Evolutionary conservation across 768 basidiomycete genomes (phyloP), one percentile per base, ranked within the genome.

Genomic region (Mycena kentingensis): DNA sequence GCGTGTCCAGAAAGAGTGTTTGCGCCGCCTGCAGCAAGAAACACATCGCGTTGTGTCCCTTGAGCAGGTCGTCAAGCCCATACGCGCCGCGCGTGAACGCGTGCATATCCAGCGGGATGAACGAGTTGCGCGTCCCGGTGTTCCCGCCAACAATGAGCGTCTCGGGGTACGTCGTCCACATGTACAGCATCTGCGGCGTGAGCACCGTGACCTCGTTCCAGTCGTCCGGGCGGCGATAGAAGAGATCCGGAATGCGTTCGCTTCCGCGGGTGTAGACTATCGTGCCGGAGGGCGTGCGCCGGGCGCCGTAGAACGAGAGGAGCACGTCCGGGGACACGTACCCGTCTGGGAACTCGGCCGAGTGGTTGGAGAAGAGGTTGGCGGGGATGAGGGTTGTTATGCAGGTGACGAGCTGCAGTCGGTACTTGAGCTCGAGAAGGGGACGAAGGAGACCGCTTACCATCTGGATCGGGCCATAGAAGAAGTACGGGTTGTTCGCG

Each of bases 211-310:
- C 16, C n/a, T 42, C 29, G 31, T 52, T 35, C 18, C 32, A 26
- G 43, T 10, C 19, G 39, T 25, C 16, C 11, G 32, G 25, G 3
- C 55, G 49, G 18, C 49, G 34, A 32, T 49, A 57, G 34, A 41
- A 57, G n/a, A 44, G 44, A 11, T 31, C 19, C 3, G 51, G 56
- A n/a, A 57, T 49, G 16, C 43, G 51, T 35, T 57, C 56, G 3
- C 25, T 32, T 2, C 46, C 55, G 11, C 22, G 32, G 32, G 13
- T 36, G 26, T 29, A 25, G 3, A 4, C 15, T 10, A 39, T 13
- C 21, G 19, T 21, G n/a, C 47, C 39, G 7, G 44, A 26, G 18
- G 34, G 12, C 6, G 13, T 22, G 4, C 3, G 12, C 6, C 5
- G 2, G 4, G 44, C 25, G 13, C 55, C 55, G 25, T 27, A 52